Percentiles rank a stretch among this genome's conserved stretches.
These are phyloP conservation scores for Inonotus hispidus DNA, from an alignment of 1,284 basidiomycete genomes.

Conservation along the genomic window DNA sequence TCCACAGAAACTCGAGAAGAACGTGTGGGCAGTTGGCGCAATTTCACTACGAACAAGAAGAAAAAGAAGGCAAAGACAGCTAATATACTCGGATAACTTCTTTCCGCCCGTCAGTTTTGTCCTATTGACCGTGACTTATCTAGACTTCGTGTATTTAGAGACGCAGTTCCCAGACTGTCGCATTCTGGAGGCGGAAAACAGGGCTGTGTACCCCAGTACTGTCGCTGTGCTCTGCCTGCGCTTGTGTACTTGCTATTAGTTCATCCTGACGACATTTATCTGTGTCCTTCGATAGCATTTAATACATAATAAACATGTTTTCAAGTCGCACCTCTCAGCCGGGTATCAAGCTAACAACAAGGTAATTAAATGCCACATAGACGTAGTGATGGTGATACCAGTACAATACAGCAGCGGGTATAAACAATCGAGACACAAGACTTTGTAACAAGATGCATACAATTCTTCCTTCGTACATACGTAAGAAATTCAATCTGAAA, in stretches of 20 bases:
- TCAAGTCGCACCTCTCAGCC: neutral
- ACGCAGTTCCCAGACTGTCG: neutral
- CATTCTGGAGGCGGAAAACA: no score
- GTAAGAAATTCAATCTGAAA: constrained; percentile 39
- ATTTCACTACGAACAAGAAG: constrained; percentile 50
- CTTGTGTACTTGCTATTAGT: no score
- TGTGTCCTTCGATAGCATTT: neutral
- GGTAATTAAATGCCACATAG: neutral
- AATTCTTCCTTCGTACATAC: neutral
- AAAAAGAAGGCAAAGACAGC: constrained; percentile 81
- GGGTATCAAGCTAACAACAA: no score
- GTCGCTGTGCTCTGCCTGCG: no score
- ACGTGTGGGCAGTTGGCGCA: constrained; percentile 78
- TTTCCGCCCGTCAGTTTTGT: neutral
- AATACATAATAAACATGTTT: constrained; percentile 12
- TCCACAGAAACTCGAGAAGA: constrained; percentile 62
- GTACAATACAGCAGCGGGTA: no score
- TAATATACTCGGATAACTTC: constrained; percentile 5
- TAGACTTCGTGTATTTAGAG: neutral
- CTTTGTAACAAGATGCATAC: neutral
- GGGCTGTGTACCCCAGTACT: no score
- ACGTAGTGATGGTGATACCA: no score
- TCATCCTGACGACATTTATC: no score
- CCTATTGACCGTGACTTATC: neutral
- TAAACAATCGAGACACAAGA: neutral